Conservation (phyloP, 169 alveolate species). For the Toxoplasma gondii region DNA sequence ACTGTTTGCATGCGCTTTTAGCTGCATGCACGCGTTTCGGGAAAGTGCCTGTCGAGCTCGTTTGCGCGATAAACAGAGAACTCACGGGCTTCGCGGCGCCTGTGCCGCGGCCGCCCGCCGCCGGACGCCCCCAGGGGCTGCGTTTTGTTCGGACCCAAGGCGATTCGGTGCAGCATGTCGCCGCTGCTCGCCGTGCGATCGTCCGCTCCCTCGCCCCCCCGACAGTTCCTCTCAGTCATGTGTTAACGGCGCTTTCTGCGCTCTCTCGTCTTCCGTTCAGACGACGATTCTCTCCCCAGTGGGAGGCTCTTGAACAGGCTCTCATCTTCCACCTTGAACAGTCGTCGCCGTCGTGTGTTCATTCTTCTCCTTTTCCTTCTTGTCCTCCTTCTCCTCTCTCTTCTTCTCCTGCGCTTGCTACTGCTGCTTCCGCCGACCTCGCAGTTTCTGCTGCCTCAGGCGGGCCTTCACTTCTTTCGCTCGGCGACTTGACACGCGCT, state of each 20-base stretch:
- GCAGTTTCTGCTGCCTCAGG: neutral
- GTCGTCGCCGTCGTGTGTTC: neutral
- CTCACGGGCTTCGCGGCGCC: constrained; percentile 7
- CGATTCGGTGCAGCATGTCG: neutral
- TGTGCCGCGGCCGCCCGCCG: neutral
- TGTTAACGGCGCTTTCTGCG: constrained; percentile 10
- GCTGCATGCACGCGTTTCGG: constrained; percentile 34
- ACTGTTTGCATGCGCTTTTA: neutral
- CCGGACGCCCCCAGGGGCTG: neutral
- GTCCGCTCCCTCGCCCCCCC: neutral
- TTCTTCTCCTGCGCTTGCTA: neutral
- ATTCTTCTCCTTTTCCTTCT: neutral
- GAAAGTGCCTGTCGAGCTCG: constrained; percentile 21
- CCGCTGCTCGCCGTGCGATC: neutral
- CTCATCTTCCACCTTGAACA: neutral
- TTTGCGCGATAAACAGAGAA: neutral
- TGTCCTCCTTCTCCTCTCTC: neutral
- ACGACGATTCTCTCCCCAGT: constrained; percentile 19
- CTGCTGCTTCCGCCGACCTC: neutral
- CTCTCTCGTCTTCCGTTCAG: neutral
- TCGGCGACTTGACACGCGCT: neutral
- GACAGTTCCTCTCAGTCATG: neutral
- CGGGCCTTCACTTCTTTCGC: neutral
- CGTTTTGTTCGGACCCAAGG: neutral
- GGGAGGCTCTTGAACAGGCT: constrained; percentile 18